Conservation (phyloP, 2,329 filamentous ascomycete species). For the Chaetoscypha palmicola region DNA sequence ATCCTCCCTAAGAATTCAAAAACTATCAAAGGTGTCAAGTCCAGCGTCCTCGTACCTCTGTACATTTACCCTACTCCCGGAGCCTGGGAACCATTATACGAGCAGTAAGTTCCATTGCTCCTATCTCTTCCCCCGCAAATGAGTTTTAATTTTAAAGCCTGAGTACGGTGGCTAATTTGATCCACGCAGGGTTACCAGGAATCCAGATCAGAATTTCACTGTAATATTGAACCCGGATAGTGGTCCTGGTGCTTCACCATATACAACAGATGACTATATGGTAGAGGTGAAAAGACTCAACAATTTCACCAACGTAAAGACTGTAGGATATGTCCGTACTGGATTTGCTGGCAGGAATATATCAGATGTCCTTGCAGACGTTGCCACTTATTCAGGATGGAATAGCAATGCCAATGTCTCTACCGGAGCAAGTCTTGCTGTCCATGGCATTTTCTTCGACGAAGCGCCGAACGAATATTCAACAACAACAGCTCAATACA, state of each 20-base stretch:
- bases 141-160: too few relatives aligned
- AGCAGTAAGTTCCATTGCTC: slow-evolving; percentile 7
- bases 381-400: slow-evolving; percentile 34
- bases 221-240: slow-evolving; percentile 25
- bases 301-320: slow-evolving; percentile 32
- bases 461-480: slow-evolving; percentile 9
- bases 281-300: slow-evolving; percentile 31
- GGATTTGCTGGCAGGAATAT: slow-evolving; percentile 28
- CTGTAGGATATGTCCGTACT: slow-evolving; percentile 36
- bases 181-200: slow-evolving; percentile 9
- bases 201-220: slow-evolving; percentile 23
- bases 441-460: slow-evolving; percentile 19
- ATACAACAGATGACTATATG: slow-evolving; percentile 30
- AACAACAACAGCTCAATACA: slow-evolving; percentile 5
- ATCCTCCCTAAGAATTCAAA: slow-evolving; percentile 3
- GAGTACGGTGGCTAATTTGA: too few relatives aligned
- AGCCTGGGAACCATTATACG: slow-evolving; percentile 20
- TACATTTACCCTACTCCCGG: slow-evolving; percentile 21
- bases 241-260: slow-evolving; percentile 29
- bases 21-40: background rate
- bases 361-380: slow-evolving; percentile 29
- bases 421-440: slow-evolving; percentile 6
- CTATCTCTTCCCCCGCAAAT: background rate
- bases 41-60: slow-evolving; percentile 18
- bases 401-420: background rate